phyloP scores from a whole-genome alignment of 2,329 filamentous ascomycete species.

The Dothideomycetes sp. region DNA sequence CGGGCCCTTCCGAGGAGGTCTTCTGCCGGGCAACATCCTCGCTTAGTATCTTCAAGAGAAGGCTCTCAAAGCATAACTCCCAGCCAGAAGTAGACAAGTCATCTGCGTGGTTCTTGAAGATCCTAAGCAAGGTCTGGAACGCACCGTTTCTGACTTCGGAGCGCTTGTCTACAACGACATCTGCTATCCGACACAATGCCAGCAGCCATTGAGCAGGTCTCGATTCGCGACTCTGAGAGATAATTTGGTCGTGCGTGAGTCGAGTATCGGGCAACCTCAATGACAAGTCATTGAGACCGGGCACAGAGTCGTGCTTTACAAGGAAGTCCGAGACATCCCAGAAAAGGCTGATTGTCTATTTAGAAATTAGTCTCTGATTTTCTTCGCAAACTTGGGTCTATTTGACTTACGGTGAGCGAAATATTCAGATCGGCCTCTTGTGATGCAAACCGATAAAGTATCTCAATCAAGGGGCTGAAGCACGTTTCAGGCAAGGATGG shows the following conservation, averaged over 20 bases:
- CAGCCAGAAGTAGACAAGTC: conserved; percentile 67
- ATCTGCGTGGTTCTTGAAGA: conserved; percentile 84
- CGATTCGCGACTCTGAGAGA: conserved; percentile 30
- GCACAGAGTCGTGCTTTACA: conserved; percentile 35
- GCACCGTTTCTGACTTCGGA: conserved; percentile 75
- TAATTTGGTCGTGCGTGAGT: conserved; percentile 2
- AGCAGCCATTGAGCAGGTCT: conserved; percentile 70
- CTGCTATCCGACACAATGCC: conserved; percentile 58
- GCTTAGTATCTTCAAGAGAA: conserved; percentile 66
- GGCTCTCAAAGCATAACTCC: conserved; percentile 69
- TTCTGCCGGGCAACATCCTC: conserved; percentile 12
- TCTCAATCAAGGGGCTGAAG: conserved; percentile 74
- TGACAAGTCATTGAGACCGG: conserved; percentile 19
- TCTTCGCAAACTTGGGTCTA: too few relatives aligned
- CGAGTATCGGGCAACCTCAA: conserved; percentile 1
- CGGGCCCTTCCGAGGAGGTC: conserved; percentile 10
- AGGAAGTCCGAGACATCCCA: conserved; percentile 92
- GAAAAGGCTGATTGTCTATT: conserved; percentile 79
- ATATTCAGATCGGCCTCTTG: conserved; percentile 93
- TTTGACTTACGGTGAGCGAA: conserved; percentile 61
- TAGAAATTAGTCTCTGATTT: conserved; percentile 6
- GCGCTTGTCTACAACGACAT: conserved; percentile 59
- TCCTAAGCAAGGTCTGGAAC: conserved; percentile 80
- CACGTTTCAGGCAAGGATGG: conserved; percentile 55
- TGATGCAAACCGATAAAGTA: conserved; percentile 77